Conservation (phyloP, 208 protist genomes). For the Crithidia acanthocephali region DNA sequence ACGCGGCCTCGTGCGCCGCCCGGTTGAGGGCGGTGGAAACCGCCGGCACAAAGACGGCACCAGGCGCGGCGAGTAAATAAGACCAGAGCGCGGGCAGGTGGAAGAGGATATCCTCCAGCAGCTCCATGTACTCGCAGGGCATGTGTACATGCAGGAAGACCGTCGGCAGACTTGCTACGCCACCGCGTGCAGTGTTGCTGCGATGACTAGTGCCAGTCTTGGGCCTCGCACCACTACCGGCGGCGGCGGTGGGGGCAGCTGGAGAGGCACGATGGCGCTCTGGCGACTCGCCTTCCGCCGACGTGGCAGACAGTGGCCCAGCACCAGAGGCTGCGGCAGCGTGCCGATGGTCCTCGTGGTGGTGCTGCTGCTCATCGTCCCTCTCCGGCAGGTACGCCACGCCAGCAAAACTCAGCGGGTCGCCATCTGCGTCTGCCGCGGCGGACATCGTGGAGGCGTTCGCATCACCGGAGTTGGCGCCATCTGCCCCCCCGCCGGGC, state of each 20-base stretch:
- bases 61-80: slow-evolving; percentile 1
- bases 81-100: slow-evolving; percentile 35
- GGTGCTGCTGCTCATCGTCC: not conserved
- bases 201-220: slow-evolving; percentile 1
- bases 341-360: not conserved
- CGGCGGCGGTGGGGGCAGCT: not conserved
- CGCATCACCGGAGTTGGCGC: not conserved
- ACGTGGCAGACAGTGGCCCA: not conserved
- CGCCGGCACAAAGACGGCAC: not conserved
- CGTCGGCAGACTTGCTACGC: slow-evolving; percentile 3
- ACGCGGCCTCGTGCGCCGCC: not conserved
- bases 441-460: not conserved
- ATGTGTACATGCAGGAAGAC: slow-evolving; percentile 56
- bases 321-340: not conserved
- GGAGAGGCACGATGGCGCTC: slow-evolving; percentile 5
- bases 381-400: slow-evolving; percentile 37
- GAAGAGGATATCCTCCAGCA: slow-evolving; percentile 70
- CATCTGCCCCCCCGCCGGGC: not conserved
- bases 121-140: slow-evolving; percentile 72
- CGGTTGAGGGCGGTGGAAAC: slow-evolving; percentile 12
- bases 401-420: slow-evolving; percentile 37
- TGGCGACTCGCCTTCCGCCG: slow-evolving; percentile 1
- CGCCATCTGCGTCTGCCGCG: not conserved
- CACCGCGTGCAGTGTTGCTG: not conserved
- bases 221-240: not conserved